These are phyloP conservation scores for Gossypium longicalyx DNA, from an alignment of 345 rosid genomes.

Conservation along the genomic window DNA sequence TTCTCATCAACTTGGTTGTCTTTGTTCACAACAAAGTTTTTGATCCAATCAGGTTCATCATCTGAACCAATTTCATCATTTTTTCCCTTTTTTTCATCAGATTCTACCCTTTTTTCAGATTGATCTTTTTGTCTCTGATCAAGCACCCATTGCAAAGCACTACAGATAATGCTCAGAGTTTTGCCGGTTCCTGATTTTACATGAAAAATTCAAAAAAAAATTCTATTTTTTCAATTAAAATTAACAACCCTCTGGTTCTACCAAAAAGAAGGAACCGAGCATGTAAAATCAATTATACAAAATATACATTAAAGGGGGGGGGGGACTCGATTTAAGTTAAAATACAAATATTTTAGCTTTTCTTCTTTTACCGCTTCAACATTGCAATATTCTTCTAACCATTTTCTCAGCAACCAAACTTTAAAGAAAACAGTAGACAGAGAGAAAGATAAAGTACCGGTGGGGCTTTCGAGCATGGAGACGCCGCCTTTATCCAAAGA, in stretches of 20 bases:
- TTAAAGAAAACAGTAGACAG: background rate
- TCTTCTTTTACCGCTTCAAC: background rate
- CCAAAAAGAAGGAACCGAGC: background rate
- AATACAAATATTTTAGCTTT: background rate
- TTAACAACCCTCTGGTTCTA: background rate
- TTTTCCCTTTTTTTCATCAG: conserved; percentile 15
- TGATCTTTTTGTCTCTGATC: conserved; percentile 47
- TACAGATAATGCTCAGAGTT: conserved; percentile 82
- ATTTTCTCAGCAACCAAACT: background rate
- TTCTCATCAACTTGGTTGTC: conserved; percentile 25
- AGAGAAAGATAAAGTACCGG: conserved; percentile 40
- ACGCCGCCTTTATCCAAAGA: conserved; percentile 79
- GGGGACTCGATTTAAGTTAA: background rate
- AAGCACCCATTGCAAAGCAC: conserved; percentile 75
- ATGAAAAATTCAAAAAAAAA: background rate
- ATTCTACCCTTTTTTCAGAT: conserved; percentile 18
- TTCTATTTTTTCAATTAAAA: background rate
- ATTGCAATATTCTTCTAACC: background rate
- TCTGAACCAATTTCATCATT: conserved; percentile 28
- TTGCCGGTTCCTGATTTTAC: conserved; percentile 71
- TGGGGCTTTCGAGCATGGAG: conserved; percentile 96
- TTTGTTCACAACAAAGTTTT: conserved; percentile 40
- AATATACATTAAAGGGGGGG: background rate
- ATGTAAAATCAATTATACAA: background rate
- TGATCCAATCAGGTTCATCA: conserved; percentile 89